Conservation (phyloP, 1,139 yeast species). For the Candida smagusa region DNA sequence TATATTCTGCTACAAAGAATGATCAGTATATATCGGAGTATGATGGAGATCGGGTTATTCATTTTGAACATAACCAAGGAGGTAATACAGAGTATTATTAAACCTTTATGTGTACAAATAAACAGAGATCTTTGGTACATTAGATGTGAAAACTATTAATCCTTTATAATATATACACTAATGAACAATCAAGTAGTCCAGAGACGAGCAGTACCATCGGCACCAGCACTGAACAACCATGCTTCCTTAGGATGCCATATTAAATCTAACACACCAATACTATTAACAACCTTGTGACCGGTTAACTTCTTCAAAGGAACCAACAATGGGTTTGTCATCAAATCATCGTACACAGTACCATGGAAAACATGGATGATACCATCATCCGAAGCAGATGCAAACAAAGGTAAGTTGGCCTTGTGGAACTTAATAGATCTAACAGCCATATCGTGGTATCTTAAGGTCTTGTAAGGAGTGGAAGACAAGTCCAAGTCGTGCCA, state of each 20-base stretch:
- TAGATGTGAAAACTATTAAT: not conserved
- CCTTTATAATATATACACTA: not conserved
- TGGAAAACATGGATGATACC: conserved; percentile 93
- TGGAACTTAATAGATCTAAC: conserved; percentile 88
- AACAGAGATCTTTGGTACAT: not conserved
- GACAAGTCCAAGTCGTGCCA: conserved; percentile 97
- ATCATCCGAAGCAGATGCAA: conserved; percentile 96
- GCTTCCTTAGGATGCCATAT: conserved; percentile 99
- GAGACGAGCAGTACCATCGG: conserved; percentile 91
- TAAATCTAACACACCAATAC: conserved; percentile 85
- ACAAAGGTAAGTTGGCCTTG: conserved; percentile 77
- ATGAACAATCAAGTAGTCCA: conserved; percentile 69
- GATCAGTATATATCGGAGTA: conserved; percentile 24
- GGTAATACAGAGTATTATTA: conserved; percentile 10
- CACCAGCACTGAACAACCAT: conserved; percentile 98
- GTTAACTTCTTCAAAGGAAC: conserved; percentile 93
- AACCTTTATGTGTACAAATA: not conserved
- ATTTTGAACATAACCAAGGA: conserved; percentile 12
- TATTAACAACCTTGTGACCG: conserved; percentile 81
- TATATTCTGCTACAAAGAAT: conserved; percentile 22
- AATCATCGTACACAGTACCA: conserved; percentile 93
- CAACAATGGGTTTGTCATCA: conserved; percentile 90
- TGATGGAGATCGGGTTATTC: conserved; percentile 14
- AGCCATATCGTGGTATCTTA: conserved; percentile 93
- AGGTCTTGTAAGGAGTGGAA: conserved; percentile 88